Base-by-base conservation (phyloP, 257 asterid species). In the Solanum neorickii region DNA sequence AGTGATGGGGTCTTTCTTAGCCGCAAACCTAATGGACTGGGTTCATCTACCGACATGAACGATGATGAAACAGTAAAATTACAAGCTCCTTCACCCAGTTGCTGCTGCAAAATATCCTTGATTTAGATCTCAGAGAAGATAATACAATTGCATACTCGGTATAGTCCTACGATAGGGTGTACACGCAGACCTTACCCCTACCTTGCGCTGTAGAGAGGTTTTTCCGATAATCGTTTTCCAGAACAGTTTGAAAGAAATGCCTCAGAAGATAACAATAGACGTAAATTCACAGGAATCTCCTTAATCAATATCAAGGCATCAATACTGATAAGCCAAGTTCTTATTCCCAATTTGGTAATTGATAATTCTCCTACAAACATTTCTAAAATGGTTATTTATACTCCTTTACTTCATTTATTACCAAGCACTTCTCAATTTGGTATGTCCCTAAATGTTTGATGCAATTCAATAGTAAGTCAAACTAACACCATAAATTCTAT, bases 1-100 rank as follows among this genome's bases (percentile, higher is more conserved):
- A 93, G 92, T 6, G 96, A 93, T 1, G 96, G 96, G 86, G 95
- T 93, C 88, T 93, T 93, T 87, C 93, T 92, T 70, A 93, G 90
- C 75, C 90, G 91, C 92, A 93, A 80, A 15, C 96, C 96, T 90
- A 93, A 85, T 4, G 94, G 96, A 89, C 96, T 92, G 3, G 95
- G 95, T 90, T 91, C 95, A 33, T 92, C 93, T 5, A 90, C 83
- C 4, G 91, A 93, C 76, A 89, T 87, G 85, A 89, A 90, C 11
- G 88, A 80, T 33, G 88, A 76, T 20, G 90, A 49, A 66, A 11
- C 88, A 7, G 85, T 62, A 84, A 85, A 87, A 68, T 87, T 91
- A 76, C 72, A 90, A 68, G 73, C 89, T n/a, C 86, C 90, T 23
- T 49, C 31, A 77, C 87, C 92, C 70, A 85, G 46, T 78, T 91